Evolutionary conservation across 352 stramenopile species (phyloP).

Genomic region (Elongisporangium senticosum): DNA sequence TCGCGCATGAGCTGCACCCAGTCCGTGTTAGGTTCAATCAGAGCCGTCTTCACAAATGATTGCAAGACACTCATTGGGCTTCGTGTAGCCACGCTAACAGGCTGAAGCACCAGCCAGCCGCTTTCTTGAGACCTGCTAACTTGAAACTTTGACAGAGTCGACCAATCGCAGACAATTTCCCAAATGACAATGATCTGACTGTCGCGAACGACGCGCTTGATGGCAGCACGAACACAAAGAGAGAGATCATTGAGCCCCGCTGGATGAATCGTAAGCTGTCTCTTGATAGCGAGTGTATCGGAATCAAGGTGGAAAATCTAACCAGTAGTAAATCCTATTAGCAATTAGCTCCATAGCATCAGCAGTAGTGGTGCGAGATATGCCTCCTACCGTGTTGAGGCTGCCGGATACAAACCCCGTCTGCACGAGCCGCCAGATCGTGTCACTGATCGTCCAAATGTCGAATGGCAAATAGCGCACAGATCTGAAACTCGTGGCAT

Average conservation of each 20-base stretch:
- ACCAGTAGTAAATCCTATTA: too few species aligned
- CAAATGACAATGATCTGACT: neutral
- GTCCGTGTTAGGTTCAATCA: neutral
- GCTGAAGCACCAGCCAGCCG: neutral
- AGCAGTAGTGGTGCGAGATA: too few species aligned
- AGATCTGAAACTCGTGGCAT: neutral
- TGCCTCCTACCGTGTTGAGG: neutral
- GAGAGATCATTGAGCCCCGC: neutral
- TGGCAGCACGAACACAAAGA: neutral
- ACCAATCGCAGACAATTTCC: neutral
- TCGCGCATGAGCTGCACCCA: neutral
- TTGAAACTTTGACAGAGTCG: neutral
- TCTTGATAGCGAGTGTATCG: neutral
- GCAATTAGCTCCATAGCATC: too few species aligned
- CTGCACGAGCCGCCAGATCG: neutral
- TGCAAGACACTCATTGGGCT: neutral
- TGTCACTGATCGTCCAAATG: neutral
- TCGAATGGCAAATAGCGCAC: neutral
- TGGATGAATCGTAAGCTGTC: neutral
- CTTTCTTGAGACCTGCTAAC: neutral
- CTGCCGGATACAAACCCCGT: neutral
- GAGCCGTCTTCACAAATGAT: neutral
- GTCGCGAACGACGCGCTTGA: neutral
- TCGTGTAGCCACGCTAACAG: neutral
- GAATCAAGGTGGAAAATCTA: neutral